Percentiles rank a stretch among this genome's conserved stretches.
Conservation (phyloP, 495 filamentous ascomycete genomes). For the Penicillium bovifimosum region DNA sequence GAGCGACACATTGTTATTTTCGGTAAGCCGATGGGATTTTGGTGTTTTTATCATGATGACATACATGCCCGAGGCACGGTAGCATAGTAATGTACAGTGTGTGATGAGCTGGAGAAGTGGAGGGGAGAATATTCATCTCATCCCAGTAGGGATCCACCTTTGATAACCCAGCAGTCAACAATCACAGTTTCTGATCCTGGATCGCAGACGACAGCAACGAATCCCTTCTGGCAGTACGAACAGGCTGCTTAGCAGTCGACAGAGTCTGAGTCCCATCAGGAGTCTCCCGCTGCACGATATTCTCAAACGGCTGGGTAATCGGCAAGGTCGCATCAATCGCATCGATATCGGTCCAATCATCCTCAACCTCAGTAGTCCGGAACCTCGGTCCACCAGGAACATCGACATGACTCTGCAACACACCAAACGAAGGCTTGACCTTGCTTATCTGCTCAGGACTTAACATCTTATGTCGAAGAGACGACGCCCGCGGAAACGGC, state of each 20-base stretch:
- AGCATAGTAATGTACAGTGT: background rate
- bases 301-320: background rate
- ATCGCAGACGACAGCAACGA: background rate
- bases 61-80: background rate
- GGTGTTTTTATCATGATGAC: background rate
- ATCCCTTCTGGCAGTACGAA: background rate
- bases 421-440: background rate
- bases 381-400: background rate
- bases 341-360: slow-evolving; percentile 3
- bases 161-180: background rate
- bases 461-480: background rate
- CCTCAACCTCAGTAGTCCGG: background rate
- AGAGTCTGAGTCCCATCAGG: background rate
- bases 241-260: background rate
- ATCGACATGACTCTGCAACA: background rate
- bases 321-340: slow-evolving; percentile 2
- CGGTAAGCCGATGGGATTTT: background rate
- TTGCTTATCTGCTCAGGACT: background rate
- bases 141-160: background rate
- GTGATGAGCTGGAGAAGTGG: background rate
- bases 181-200: background rate
- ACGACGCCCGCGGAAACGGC: background rate
- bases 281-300: background rate
- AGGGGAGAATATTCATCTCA: background rate
- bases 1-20: background rate